Base-by-base conservation (phyloP, 1,284 basidiomycete genomes). In the Irpex sp. region DNA sequence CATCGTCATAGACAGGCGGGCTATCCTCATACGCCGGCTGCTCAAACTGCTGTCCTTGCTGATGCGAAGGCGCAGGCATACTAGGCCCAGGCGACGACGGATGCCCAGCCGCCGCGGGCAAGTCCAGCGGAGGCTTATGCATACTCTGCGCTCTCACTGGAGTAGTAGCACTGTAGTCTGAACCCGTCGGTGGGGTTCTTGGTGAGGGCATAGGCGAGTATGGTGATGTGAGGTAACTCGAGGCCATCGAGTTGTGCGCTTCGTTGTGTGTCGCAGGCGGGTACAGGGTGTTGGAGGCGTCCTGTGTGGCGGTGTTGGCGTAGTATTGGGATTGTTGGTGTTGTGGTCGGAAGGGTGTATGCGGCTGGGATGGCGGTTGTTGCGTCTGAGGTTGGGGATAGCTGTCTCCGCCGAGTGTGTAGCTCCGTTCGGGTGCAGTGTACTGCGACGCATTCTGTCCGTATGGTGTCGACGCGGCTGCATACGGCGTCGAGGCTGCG, bases 1-100 rank as follows among this genome's bases (percentile, higher is more conserved):
- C 80, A 14, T 77, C 75, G 35, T 88, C 87, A 69, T 90, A 90
- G 60, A 75, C 77, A 19, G 87, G 87, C 14, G 88, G 88, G 45
- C 73, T 79, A 49, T 88, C 87, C 18, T 81, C 73, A 62, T 82
- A 78, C 62, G 68, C 64, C 63, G 60, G 61, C 19, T 67, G 42
- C 12, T 54, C 51, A 33, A 28, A 28, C 28, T 28, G 28, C 28
- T 28, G 28, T 28, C 28, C 28, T 5, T 37, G 49, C 52, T 10
- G 18, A 4, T 52, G 56, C 36, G 36, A 36, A 47, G 77, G 73
- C 18, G 21, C 52, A 36, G 52, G 52, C 52, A 28, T 16, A 54
- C 52, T 54, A 3, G 52, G 52, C 5, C 52, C 23, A 64, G 39
- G 4, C 66, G 62, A 16, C 14, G 52, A 35, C 14, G 52, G 5